Percentiles rank a stretch among this genome's conserved stretches.
Conservation (phyloP, 1,284 basidiomycete genomes). For the Cystobasidium sp. region DNA sequence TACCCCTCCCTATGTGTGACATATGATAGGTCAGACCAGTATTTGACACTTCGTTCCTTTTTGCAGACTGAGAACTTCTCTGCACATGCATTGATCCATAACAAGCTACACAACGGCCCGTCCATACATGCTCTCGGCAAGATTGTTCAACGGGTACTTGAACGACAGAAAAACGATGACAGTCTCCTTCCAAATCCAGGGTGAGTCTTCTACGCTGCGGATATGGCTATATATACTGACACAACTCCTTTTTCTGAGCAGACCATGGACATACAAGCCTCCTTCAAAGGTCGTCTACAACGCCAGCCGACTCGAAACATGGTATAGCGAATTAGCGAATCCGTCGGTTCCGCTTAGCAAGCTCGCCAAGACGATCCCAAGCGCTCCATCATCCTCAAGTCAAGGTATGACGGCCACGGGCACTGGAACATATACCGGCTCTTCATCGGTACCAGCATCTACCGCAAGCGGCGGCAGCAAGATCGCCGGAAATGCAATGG, state of each 20-base stretch:
- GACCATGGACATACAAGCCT: constrained; percentile 62
- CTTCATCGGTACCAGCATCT: neutral
- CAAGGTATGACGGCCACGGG: constrained; percentile 12
- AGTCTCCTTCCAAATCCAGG: constrained; percentile 55
- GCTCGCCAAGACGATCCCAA: constrained; percentile 84
- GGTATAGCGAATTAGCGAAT: constrained; percentile 90
- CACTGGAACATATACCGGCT: constrained; percentile 67
- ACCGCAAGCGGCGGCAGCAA: neutral
- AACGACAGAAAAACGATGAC: constrained; percentile 69
- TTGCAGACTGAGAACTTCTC: constrained; percentile 63
- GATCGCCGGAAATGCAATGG: constrained; percentile 50
- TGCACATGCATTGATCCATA: constrained; percentile 63
- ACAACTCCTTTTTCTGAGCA: constrained; percentile 64
- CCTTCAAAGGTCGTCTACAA: constrained; percentile 79
- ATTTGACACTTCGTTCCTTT: constrained; percentile 39
- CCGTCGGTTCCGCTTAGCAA: constrained; percentile 84
- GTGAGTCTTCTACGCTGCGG: constrained; percentile 47
- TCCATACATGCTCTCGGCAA: constrained; percentile 64
- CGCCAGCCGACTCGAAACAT: constrained; percentile 82
- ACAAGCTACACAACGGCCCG: constrained; percentile 57
- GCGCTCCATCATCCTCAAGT: constrained; percentile 76
- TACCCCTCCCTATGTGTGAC: neutral
- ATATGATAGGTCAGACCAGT: neutral
- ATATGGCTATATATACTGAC: constrained; percentile 48
- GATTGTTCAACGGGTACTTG: constrained; percentile 77